Conservation (phyloP, 345 rosid species). For the Kernera saxatilis region DNA sequence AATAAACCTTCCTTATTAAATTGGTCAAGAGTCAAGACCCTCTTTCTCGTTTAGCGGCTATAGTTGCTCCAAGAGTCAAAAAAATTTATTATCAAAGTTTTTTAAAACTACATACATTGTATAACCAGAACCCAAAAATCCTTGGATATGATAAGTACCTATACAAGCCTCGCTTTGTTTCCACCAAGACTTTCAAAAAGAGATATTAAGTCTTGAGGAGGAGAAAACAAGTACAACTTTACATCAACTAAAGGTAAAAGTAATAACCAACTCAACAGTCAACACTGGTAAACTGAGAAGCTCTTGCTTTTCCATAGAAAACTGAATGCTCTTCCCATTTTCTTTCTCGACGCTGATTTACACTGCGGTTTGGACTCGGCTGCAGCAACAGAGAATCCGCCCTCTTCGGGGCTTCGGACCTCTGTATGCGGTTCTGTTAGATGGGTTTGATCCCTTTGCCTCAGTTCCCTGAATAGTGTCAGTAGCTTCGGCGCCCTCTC, state of each 20-base stretch:
- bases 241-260: conserved; percentile 28
- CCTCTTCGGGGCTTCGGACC: conserved; percentile 30
- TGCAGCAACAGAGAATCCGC: conserved; percentile 18
- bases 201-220: conserved; percentile 9
- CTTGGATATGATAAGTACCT: neutral
- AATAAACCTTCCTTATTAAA: too few species aligned
- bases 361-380: conserved; percentile 52
- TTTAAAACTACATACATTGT: too few species aligned
- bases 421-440: conserved; percentile 21
- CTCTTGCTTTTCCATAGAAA: conserved; percentile 87
- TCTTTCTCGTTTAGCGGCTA: neutral
- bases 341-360: conserved; percentile 67
- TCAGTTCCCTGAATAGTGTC: conserved; percentile 78
- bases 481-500: conserved; percentile 86
- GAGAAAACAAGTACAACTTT: conserved; percentile 25
- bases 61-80: too few species aligned
- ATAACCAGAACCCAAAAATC: neutral
- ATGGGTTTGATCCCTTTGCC: conserved; percentile 65
- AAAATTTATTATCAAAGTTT: too few species aligned
- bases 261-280: conserved; percentile 18
- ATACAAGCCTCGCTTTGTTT: conserved; percentile 5
- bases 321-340: conserved; percentile 71
- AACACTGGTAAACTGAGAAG: conserved; percentile 60
- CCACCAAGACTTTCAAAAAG: conserved; percentile 27
- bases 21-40: neutral